These are phyloP conservation scores for Veloboletus limbatus DNA, from an alignment of 1,284 basidiomycete species.

Conservation along the genomic window DNA sequence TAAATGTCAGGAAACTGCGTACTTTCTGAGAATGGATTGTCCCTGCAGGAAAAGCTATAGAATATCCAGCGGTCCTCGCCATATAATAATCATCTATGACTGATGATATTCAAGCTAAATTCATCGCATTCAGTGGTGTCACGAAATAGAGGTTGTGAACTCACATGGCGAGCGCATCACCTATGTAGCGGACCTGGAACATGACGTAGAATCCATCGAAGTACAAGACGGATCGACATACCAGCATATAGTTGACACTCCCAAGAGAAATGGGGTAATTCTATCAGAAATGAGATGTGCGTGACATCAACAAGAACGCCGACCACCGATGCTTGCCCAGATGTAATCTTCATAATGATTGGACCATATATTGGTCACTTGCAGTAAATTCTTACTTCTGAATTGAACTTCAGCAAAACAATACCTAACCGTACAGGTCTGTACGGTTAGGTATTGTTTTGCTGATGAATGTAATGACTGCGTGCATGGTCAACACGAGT, in stretches of 20 bases:
- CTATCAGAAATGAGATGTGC: no score
- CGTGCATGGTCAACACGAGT: no score
- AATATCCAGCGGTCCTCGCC: not conserved
- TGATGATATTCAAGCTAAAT: conserved; percentile 15
- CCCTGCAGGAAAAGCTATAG: conserved; percentile 12
- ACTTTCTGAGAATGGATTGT: conserved; percentile 3
- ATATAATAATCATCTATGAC: not conserved
- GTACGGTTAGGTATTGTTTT: no score
- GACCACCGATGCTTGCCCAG: conserved; percentile 15
- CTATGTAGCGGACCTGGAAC: conserved; percentile 21
- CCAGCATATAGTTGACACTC: conserved; percentile 16
- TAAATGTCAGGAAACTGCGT: not conserved
- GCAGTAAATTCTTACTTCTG: conserved; percentile 7
- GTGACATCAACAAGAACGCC: no score
- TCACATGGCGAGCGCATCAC: conserved; percentile 19
- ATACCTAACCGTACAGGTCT: no score
- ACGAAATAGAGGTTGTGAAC: not conserved
- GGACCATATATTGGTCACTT: not conserved
- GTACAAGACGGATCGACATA: not conserved
- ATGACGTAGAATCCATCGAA: not conserved
- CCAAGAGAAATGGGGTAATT: conserved; percentile 1
- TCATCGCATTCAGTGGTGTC: not conserved
- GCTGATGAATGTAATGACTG: no score
- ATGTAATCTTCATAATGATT: conserved; percentile 14
- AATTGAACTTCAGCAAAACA: no score